phyloP scores from a whole-genome alignment of 179 eudicot species.

The Drosera spatulata region DNA sequence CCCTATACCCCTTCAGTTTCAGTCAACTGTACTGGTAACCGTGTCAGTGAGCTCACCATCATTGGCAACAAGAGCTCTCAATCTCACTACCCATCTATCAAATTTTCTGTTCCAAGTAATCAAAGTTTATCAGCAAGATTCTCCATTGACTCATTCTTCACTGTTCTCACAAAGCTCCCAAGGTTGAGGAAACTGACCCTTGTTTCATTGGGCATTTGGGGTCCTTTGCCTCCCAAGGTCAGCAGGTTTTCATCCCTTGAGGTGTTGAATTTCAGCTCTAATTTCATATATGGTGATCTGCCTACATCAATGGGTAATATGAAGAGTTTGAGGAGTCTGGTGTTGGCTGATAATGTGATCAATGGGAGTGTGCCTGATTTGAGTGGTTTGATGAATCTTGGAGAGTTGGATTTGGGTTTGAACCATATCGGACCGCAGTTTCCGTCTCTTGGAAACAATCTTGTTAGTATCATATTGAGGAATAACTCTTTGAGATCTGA shows the following conservation, averaged over 20 bases:
- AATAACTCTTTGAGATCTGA: slow-evolving; percentile 58
- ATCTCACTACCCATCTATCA: slow-evolving; percentile 12
- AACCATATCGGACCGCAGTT: slow-evolving; percentile 64
- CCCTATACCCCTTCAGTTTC: slow-evolving; percentile 33
- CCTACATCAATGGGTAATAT: slow-evolving; percentile 43
- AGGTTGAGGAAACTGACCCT: slow-evolving; percentile 40
- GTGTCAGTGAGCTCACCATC: slow-evolving; percentile 60
- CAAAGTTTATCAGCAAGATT: slow-evolving; percentile 46
- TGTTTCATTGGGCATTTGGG: slow-evolving; percentile 82
- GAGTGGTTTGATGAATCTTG: slow-evolving; percentile 25
- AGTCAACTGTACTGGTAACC: slow-evolving; percentile 51
- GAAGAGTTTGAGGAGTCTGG: slow-evolving; percentile 31
- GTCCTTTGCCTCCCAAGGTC: slow-evolving; percentile 57
- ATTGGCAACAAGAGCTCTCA: slow-evolving; percentile 51
- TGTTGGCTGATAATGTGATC: slow-evolving; percentile 49
- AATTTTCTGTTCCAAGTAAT: slow-evolving; percentile 12
- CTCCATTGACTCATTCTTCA: slow-evolving; percentile 67
- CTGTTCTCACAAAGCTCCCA: slow-evolving; percentile 62
- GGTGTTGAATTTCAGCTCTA: slow-evolving; percentile 58
- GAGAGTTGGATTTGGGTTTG: slow-evolving; percentile 56
- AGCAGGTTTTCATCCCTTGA: slow-evolving; percentile 43
- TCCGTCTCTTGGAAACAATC: slow-evolving; percentile 46
- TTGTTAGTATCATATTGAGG: slow-evolving; percentile 31
- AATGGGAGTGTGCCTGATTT: slow-evolving; percentile 71
- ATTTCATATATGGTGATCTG: slow-evolving; percentile 52